Evolutionary conservation across 1,284 basidiomycete genomes (phyloP).

Genomic region (Boletellus deceptivus): DNA sequence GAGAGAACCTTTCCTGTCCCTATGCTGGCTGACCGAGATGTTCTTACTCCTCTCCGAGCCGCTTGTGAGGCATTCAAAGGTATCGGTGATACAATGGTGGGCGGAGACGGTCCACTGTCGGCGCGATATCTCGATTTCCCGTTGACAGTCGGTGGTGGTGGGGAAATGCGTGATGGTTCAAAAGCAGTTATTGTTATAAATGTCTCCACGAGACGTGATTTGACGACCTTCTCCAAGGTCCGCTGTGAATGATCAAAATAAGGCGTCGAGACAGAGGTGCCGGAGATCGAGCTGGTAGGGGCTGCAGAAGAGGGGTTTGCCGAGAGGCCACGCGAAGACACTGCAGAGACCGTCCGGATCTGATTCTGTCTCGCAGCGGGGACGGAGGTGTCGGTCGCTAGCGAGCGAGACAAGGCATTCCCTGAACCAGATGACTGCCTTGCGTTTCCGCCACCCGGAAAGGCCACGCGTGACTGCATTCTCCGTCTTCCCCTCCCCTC

Average conservation of each 20-base stretch:
- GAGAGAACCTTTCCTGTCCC: slow-evolving; percentile 21
- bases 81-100: background rate
- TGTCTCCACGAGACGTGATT: slow-evolving; percentile 76
- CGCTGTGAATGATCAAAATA: slow-evolving; percentile 61
- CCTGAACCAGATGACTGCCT: slow-evolving; percentile 27
- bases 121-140: slow-evolving; percentile 22
- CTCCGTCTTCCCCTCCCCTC: slow-evolving; percentile 39
- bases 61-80: slow-evolving; percentile 6
- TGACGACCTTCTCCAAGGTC: slow-evolving; percentile 64
- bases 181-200: slow-evolving; percentile 60
- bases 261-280: slow-evolving; percentile 27
- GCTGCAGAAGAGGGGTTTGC: slow-evolving; percentile 14
- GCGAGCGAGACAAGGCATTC: slow-evolving; percentile 19
- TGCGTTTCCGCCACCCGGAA: slow-evolving; percentile 31
- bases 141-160: slow-evolving; percentile 15
- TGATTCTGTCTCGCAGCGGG: slow-evolving; percentile 40
- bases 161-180: slow-evolving; percentile 17
- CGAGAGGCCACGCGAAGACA: slow-evolving; percentile 40
- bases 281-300: slow-evolving; percentile 9
- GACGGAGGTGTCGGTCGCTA: slow-evolving; percentile 13
- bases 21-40: slow-evolving; percentile 10
- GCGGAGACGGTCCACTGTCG: slow-evolving; percentile 25
- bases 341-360: slow-evolving; percentile 49
- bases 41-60: slow-evolving; percentile 14
- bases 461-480: slow-evolving; percentile 39